These are phyloP conservation scores for Primulina eburnea DNA, from an alignment of 257 asterid genomes.

Conservation along the genomic window DNA sequence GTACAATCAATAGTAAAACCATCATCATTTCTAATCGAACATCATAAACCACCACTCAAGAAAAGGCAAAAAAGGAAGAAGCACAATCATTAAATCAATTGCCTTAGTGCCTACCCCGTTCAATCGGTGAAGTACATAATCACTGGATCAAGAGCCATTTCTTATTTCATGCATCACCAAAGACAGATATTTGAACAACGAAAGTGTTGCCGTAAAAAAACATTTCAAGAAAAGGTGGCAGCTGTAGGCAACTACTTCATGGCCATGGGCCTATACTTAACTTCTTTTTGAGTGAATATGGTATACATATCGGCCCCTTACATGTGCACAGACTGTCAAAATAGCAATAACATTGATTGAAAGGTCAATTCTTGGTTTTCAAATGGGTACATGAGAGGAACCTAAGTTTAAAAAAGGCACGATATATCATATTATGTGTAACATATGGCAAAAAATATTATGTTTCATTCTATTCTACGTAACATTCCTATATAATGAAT, in stretches of 20 bases:
- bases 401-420: slow-evolving; percentile 10
- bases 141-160: not conserved
- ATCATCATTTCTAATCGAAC: not conserved
- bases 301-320: slow-evolving; percentile 34
- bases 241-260: slow-evolving; percentile 2
- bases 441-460: too few species aligned
- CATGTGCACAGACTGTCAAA: slow-evolving; percentile 31
- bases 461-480: too few species aligned
- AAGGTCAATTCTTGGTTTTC: slow-evolving; percentile 17
- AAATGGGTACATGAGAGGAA: slow-evolving; percentile 27
- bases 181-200: not conserved
- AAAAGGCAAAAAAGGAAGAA: too few species aligned
- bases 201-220: not conserved
- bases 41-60: not conserved
- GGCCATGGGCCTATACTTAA: not conserved
- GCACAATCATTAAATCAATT: not conserved
- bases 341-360: slow-evolving; percentile 18
- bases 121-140: not conserved
- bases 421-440: not conserved
- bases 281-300: slow-evolving; percentile 18
- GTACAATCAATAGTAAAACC: not conserved
- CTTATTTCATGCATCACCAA: slow-evolving; percentile 5
- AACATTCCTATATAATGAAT: too few species aligned
- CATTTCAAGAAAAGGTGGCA: slow-evolving; percentile 3
- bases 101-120: not conserved